Evolutionary conservation across 306 rosid species (phyloP), one percentile per base, ranked within the genome.

Genomic region (Lathyrus aphaca): DNA sequence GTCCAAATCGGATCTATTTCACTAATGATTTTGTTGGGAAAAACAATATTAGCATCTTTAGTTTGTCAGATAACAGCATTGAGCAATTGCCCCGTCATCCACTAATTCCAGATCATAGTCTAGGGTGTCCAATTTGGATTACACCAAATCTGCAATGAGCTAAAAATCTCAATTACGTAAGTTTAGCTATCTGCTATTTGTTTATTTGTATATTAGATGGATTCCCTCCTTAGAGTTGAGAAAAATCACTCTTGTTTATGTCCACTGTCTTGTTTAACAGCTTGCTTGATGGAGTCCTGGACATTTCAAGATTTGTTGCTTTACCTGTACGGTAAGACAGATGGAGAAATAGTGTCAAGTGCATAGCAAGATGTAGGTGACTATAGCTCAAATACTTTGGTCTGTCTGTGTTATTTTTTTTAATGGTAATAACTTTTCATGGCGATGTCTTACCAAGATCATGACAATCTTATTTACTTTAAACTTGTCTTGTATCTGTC

Each of bases 61-160:
- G 69, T 13, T 38, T 90, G 16, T n/a, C 53, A 68, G 19, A 85
- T 56, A 46, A 61, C 21, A 73, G 58, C 10, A 71, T 90, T 27
- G 82, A 87, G n/a, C 75, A 74, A 3, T 70, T 86, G 49, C 85
- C 88, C 4, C 81, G 78, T 53, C 77, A 77, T 68, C 78, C 73
- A 21, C 58, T 1, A 15, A 5, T 4, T 4, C 2, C 16, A 4
- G 5, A 46, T 46, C 5, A 78, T 44, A 59, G 79, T 46, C 15
- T 46, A 4, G 78, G 77, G 18, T 77, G 81, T 3, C 92, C 92
- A 0, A 67, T 89, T 25, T 89, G 96, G 96, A 68, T 90, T 50
- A 72, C 87, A 0, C 94, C 91, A 1, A 86, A 77, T 77, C 91
- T 91, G 1, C 77, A 82, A 44, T 85, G 17, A 77, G 44, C 1